Percentiles rank a stretch among this genome's conserved stretches.
Evolutionary conservation across 345 rosid species (phyloP).

Genomic region (Rhizophora mangle): DNA sequence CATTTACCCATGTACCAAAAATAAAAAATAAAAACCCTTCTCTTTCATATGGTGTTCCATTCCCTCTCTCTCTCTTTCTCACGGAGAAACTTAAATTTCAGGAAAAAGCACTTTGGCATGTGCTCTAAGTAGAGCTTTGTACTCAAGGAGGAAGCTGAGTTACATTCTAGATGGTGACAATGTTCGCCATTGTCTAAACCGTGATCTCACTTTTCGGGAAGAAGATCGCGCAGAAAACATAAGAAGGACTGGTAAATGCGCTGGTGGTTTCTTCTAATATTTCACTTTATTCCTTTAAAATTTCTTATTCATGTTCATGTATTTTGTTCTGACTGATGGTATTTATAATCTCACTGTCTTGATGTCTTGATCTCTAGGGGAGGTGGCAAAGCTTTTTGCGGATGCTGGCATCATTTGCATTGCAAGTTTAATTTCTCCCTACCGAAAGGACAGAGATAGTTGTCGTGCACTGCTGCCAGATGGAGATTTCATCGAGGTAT

Average conservation of each 20-base stretch:
- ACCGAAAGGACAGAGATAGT: slow-evolving; percentile 61
- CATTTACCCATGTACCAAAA: no score
- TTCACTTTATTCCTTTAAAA: neutral
- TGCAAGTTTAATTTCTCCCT: slow-evolving; percentile 86
- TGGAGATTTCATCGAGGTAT: slow-evolving; percentile 77
- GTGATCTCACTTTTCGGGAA: slow-evolving; percentile 61
- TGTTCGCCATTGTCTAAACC: slow-evolving; percentile 72
- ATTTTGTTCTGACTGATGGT: neutral
- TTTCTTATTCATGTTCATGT: slow-evolving; percentile 1
- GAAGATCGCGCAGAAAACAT: slow-evolving; percentile 78
- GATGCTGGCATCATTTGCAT: slow-evolving; percentile 82
- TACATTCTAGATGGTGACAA: slow-evolving; percentile 83
- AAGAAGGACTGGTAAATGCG: slow-evolving; percentile 56
- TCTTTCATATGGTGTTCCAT: no score
- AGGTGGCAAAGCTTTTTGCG: slow-evolving; percentile 81
- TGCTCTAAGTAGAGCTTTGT: slow-evolving; percentile 54
- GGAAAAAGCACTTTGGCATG: slow-evolving; percentile 90
- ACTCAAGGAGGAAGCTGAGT: slow-evolving; percentile 60
- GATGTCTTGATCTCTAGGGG: slow-evolving; percentile 47
- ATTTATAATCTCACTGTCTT: slow-evolving; percentile 8
- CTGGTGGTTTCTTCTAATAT: neutral
- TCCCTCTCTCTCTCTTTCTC: no score
- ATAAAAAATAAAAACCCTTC: no score
- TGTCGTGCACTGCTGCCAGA: slow-evolving; percentile 67
- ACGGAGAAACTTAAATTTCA: slow-evolving; percentile 10